These are phyloP conservation scores for Podila minutissima DNA, from an alignment of 192 early-diverging fungal genomes.

Conservation along the genomic window DNA sequence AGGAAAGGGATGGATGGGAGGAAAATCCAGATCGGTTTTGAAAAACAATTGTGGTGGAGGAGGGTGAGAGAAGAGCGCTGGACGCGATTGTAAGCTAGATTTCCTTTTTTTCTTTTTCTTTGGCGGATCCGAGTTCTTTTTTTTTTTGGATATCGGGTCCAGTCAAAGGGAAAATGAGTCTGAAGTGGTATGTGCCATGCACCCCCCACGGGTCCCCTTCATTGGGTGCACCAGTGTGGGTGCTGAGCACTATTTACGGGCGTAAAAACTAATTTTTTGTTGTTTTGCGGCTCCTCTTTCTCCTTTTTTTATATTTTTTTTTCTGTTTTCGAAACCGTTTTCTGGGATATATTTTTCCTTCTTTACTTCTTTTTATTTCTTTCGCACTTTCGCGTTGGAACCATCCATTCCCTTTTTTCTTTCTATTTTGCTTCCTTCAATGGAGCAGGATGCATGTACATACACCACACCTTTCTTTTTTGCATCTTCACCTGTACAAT, in stretches of 20 bases:
- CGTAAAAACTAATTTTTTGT: constrained; percentile 46
- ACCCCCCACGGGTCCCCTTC: too few relatives aligned
- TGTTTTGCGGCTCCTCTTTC: constrained; percentile 57
- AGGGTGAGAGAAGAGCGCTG: constrained; percentile 53
- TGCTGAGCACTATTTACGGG: constrained; percentile 45
- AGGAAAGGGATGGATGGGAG: constrained; percentile 17
- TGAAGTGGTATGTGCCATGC: constrained; percentile 36
- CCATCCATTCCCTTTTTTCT: background rate
- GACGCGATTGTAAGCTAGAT: constrained; percentile 55
- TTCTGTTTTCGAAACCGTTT: constrained; percentile 12
- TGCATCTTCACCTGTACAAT: background rate
- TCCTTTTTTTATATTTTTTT: constrained; percentile 27
- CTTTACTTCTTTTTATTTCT: constrained; percentile 3
- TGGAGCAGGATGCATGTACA: constrained; percentile 1
- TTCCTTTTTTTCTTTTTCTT: constrained; percentile 56
- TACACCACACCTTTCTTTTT: background rate
- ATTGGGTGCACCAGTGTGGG: background rate
- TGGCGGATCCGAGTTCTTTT: constrained; percentile 1
- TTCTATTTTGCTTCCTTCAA: background rate
- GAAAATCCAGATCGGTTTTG: constrained; percentile 32
- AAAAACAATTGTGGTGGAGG: constrained; percentile 14
- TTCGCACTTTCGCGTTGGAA: background rate
- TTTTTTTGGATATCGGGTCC: background rate
- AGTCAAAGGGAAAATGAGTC: constrained; percentile 52
- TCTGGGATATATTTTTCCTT: constrained; percentile 10